phyloP scores from a whole-genome alignment of 73 alveolate genomes.

The Effrenium voratum region DNA sequence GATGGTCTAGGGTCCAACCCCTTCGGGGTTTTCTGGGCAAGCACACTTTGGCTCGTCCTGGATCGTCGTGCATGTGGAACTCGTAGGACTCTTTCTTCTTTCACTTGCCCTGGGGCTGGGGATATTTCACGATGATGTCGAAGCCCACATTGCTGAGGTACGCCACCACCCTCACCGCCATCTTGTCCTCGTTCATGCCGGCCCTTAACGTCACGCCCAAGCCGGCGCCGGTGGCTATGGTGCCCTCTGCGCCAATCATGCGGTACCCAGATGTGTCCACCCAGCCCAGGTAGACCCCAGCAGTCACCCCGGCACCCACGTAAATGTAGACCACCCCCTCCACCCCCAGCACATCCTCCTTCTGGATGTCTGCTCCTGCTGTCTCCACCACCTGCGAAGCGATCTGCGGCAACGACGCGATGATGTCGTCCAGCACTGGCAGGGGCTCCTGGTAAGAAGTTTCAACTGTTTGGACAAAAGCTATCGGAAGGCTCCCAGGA shows the following conservation, averaged over 20 bases:
- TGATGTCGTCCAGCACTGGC: slow-evolving; percentile 59
- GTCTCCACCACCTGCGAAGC: slow-evolving; percentile 44
- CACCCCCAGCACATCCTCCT: slow-evolving; percentile 14
- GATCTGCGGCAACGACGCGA: slow-evolving; percentile 52
- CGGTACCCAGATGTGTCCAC: slow-evolving; percentile 53
- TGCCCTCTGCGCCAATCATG: slow-evolving; percentile 72
- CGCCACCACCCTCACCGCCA: slow-evolving; percentile 27
- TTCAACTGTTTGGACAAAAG: background rate
- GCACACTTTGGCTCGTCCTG: too few species aligned
- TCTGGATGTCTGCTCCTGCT: slow-evolving; percentile 38
- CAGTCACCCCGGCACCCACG: slow-evolving; percentile 68
- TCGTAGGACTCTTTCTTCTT: too few species aligned
- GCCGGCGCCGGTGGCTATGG: slow-evolving; percentile 66
- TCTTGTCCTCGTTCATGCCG: slow-evolving; percentile 55
- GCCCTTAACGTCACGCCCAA: slow-evolving; percentile 43
- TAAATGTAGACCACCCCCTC: slow-evolving; percentile 76
- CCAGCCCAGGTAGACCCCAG: slow-evolving; percentile 86
- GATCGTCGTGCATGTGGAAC: too few species aligned
- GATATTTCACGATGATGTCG: slow-evolving; percentile 30
- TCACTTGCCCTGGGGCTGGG: slow-evolving; percentile 7
- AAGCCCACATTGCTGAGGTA: slow-evolving; percentile 54
- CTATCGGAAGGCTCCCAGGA: background rate
- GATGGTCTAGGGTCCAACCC: too few species aligned
- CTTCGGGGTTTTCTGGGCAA: too few species aligned
- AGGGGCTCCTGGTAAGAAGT: slow-evolving; percentile 59